Percentiles rank a stretch among this genome's conserved stretches.
Evolutionary conservation across 1,284 basidiomycete genomes (phyloP).

Genomic region (Apiotrichum siamense): DNA sequence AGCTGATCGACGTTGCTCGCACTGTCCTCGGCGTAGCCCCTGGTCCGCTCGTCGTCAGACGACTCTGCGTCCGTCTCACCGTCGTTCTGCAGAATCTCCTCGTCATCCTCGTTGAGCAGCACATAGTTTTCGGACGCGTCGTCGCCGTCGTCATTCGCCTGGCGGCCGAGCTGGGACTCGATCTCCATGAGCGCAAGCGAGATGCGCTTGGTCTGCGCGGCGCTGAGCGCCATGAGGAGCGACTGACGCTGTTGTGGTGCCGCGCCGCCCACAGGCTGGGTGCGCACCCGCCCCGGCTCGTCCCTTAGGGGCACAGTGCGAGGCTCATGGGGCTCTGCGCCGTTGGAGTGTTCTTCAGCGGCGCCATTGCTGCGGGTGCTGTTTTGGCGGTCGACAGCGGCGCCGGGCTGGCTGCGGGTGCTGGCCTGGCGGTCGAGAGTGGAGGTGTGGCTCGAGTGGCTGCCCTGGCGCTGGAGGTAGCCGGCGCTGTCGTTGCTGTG

Average conservation of each 20-base stretch:
- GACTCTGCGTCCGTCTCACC: neutral
- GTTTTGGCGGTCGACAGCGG: neutral
- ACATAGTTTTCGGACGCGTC: neutral
- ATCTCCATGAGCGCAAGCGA: constrained; percentile 40
- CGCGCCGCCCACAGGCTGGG: neutral
- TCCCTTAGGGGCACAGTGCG: neutral
- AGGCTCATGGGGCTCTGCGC: neutral
- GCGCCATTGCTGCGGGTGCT: neutral
- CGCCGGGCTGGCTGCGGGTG: neutral
- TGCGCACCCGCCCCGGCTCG: neutral
- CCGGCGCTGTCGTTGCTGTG: neutral
- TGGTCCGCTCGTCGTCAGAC: neutral
- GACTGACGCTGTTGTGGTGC: constrained; percentile 26
- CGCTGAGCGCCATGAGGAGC: constrained; percentile 28
- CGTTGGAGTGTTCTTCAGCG: neutral
- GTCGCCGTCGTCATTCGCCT: constrained; percentile 4
- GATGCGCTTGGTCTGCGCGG: constrained; percentile 39
- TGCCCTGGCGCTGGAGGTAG: neutral
- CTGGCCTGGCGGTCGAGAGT: neutral
- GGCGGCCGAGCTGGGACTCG: constrained; percentile 22
- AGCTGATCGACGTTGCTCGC: neutral
- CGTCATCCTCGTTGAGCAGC: constrained; percentile 8
- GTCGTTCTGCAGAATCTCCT: constrained; percentile 28
- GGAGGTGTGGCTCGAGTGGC: neutral
- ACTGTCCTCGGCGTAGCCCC: neutral